Evolutionary conservation across 192 early-diverging fungal species (phyloP).

Genomic region (Podila clonocystis): DNA sequence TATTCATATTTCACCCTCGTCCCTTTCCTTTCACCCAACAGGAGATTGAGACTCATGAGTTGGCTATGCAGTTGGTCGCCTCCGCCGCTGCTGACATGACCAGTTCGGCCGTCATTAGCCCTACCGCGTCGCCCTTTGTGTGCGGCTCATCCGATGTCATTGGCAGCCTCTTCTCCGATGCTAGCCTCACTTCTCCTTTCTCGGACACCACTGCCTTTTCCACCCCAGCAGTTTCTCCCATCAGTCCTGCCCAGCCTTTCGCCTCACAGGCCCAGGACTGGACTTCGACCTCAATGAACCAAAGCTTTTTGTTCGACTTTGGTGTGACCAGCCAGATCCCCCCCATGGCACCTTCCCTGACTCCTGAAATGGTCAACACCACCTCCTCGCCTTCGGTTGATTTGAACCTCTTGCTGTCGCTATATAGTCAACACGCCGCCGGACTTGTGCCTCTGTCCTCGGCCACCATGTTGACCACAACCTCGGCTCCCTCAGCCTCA

Average conservation of each 20-base stretch:
- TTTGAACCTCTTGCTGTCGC: slow-evolving; percentile 27
- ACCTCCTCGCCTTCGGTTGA: slow-evolving; percentile 33
- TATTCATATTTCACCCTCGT: background rate
- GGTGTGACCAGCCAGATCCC: slow-evolving; percentile 1
- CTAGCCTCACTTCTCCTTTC: slow-evolving; percentile 32
- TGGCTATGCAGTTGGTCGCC: slow-evolving; percentile 40
- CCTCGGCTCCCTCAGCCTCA: background rate
- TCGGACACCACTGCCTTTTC: slow-evolving; percentile 23
- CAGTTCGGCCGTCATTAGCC: slow-evolving; percentile 7
- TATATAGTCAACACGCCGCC: slow-evolving; percentile 24
- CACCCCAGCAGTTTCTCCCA: slow-evolving; percentile 1
- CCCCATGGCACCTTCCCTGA: background rate
- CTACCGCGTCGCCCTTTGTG: slow-evolving; percentile 22
- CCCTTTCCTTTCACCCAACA: background rate
- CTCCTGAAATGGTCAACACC: background rate
- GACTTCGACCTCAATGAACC: slow-evolving; percentile 15
- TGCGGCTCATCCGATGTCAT: slow-evolving; percentile 19
- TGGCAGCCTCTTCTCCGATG: slow-evolving; percentile 48
- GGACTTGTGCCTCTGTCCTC: background rate
- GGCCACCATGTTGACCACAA: background rate
- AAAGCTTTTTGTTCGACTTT: slow-evolving; percentile 42
- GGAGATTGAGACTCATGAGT: slow-evolving; percentile 28
- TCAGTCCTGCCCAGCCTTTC: slow-evolving; percentile 2
- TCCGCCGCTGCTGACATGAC: slow-evolving; percentile 32
- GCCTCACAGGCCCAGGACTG: slow-evolving; percentile 23